Evolutionary conservation across 2,329 filamentous ascomycete genomes (phyloP).

Genomic region (Scleromitrula shiraiana): DNA sequence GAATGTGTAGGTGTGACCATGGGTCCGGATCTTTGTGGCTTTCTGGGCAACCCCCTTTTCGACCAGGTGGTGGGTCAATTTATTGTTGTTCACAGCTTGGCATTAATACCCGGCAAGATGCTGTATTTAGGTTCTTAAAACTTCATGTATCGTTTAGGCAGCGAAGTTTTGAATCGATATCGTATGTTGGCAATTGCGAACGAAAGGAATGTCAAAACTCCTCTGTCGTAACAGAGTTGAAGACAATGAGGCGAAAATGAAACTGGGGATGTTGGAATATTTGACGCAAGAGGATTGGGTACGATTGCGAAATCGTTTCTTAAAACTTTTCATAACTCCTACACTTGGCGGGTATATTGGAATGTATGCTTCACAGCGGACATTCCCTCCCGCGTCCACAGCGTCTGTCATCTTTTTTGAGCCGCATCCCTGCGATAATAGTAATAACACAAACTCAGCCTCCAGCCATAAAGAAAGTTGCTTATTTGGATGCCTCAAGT

Average conservation of each 20-base stretch:
- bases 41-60: neutral
- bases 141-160: conserved; percentile 6
- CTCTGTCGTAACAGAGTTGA: no score
- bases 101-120: neutral
- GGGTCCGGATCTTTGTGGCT: neutral
- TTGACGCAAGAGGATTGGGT: no score
- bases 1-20: neutral
- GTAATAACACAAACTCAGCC: neutral
- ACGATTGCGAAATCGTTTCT: no score
- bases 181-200: no score
- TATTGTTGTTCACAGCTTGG: conserved; percentile 3
- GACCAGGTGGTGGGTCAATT: neutral
- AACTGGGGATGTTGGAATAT: no score
- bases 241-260: no score
- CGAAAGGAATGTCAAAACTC: no score
- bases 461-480: neutral
- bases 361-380: neutral
- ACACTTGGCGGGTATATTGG: neutral
- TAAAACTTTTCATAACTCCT: neutral
- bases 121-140: no score
- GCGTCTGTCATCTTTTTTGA: neutral
- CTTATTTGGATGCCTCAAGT: neutral
- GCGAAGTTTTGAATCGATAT: neutral
- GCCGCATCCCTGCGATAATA: neutral
- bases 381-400: neutral